Conservation (phyloP, 1,284 basidiomycete genomes). For the Trichosporon sp. region DNA sequence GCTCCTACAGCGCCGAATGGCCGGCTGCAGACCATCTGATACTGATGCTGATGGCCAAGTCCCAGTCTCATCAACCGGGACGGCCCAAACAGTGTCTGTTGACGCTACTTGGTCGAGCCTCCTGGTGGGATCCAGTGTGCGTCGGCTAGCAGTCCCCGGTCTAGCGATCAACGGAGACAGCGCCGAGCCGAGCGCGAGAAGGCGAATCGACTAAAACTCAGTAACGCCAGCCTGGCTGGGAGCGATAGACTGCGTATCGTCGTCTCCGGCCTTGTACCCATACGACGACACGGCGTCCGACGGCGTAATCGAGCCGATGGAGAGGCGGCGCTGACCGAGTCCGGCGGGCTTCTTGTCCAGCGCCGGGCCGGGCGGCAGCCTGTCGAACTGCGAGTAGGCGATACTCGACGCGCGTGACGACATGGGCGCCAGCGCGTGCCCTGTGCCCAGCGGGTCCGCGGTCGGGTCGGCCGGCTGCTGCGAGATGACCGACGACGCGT, state of each 20-base stretch:
- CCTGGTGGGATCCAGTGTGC: no score
- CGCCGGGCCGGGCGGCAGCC: constrained; percentile 50
- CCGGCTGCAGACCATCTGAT: neutral
- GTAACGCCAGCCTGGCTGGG: constrained; percentile 49
- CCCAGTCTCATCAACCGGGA: no score
- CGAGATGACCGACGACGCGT: constrained; percentile 84
- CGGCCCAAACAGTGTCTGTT: no score
- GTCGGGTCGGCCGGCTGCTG: constrained; percentile 69
- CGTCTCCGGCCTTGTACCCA: constrained; percentile 47
- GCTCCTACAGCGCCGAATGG: neutral
- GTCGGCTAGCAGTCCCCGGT: no score
- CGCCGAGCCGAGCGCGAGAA: neutral
- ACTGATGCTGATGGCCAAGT: neutral
- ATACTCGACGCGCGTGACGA: constrained; percentile 50
- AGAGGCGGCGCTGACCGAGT: constrained; percentile 53
- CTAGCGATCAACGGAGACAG: neutral
- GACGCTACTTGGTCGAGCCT: no score
- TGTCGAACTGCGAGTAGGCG: constrained; percentile 74
- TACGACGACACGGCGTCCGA: constrained; percentile 42
- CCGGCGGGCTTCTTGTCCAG: constrained; percentile 16
- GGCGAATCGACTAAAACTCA: constrained; percentile 37
- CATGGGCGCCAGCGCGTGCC: constrained; percentile 15
- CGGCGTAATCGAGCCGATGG: constrained; percentile 64
- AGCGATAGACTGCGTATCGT: constrained; percentile 43
- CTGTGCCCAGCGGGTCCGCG: constrained; percentile 53